phyloP scores from a whole-genome alignment of 2,329 filamentous ascomycete genomes.

The Elsinoe perseae region DNA sequence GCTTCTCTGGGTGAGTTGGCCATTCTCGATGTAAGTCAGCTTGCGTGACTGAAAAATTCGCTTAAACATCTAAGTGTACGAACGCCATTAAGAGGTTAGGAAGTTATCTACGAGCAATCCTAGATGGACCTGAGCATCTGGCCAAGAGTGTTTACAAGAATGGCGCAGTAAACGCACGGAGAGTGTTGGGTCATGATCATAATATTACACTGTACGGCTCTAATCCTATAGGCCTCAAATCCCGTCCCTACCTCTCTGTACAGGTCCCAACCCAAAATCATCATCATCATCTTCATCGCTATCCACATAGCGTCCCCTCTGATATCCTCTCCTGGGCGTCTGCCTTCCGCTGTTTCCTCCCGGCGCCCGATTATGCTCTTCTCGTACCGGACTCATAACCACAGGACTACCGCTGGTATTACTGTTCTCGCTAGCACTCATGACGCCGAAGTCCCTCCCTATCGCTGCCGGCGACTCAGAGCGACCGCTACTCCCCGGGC shows the following conservation, averaged over 20 bases:
- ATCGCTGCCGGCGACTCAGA: slow-evolving; percentile 8
- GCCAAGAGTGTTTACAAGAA: too few relatives aligned
- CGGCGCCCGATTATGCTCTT: neutral
- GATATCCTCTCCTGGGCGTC: slow-evolving; percentile 9
- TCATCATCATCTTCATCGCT: slow-evolving; percentile 11
- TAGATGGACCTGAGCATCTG: too few relatives aligned
- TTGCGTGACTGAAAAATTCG: too few relatives aligned
- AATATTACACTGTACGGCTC: neutral
- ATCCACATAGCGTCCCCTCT: slow-evolving; percentile 13
- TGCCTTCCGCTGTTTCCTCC: neutral
- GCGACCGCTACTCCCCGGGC: slow-evolving; percentile 11
- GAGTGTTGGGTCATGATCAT: neutral
- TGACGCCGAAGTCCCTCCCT: slow-evolving; percentile 13
- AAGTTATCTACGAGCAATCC: too few relatives aligned
- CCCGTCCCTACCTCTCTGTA: neutral
- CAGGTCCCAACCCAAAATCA: slow-evolving; percentile 5
- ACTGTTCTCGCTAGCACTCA: slow-evolving; percentile 14
- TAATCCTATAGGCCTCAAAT: neutral
- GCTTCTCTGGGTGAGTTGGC: too few relatives aligned
- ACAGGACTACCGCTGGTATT: neutral
- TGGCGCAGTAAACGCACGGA: neutral
- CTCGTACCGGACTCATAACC: neutral
- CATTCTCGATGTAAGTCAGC: too few relatives aligned
- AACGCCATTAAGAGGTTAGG: too few relatives aligned
- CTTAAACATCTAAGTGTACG: too few relatives aligned